Percentiles rank a stretch among this genome's conserved stretches.
Conservation (phyloP, 129 eudicot genomes). For the Pulicaria dysenterica region DNA sequence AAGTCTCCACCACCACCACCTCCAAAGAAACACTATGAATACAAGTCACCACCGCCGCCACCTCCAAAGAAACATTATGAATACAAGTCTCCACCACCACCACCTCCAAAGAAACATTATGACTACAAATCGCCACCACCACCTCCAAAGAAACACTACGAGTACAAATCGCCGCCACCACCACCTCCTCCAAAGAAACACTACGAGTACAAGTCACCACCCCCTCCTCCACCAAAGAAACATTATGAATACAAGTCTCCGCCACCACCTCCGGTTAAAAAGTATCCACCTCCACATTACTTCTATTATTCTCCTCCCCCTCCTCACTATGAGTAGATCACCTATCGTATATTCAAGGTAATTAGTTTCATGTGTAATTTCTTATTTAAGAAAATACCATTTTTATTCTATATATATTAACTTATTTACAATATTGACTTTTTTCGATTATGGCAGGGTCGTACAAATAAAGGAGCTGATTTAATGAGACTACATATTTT, state of each 20-base stretch:
- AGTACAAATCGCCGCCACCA: conserved; percentile 1
- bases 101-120: background rate
- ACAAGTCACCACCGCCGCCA: conserved; percentile 22
- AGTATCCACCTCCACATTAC: conserved; percentile 26
- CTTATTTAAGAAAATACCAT: background rate
- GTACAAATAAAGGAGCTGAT: conserved; percentile 5
- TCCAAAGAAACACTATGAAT: background rate
- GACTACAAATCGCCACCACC: background rate
- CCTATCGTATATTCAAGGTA: conserved; percentile 6
- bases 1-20: conserved; percentile 18
- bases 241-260: background rate
- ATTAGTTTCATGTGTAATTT: background rate
- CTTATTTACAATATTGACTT: background rate
- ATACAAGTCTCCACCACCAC: conserved; percentile 16
- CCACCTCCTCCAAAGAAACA: background rate
- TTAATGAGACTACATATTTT: background rate
- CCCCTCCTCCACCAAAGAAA: background rate
- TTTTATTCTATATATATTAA: background rate
- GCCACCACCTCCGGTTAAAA: background rate
- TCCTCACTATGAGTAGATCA: conserved; percentile 2
- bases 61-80: background rate
- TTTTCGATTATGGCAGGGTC: conserved; percentile 16
- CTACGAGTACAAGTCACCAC: background rate
- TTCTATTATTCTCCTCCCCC: conserved; percentile 24
- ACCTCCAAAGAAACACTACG: background rate